A percentile compares a stretch with the other conserved stretches of the same genome.
These are phyloP conservation scores for Melampsora larici-populina DNA, from an alignment of 1,284 basidiomycete genomes.

Conservation along the genomic window DNA sequence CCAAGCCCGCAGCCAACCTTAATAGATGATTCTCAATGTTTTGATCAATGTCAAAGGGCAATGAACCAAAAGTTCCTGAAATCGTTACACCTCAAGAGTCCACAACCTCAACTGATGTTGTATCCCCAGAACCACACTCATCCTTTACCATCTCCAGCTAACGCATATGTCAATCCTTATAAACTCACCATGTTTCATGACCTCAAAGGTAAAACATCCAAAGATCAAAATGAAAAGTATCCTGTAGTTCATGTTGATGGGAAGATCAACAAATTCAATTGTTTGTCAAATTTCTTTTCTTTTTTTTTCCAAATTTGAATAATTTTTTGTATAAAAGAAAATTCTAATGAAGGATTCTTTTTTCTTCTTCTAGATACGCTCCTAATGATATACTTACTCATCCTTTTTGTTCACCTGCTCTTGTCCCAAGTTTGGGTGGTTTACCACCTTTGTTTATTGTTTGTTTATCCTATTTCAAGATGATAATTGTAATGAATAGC, in stretches of 20 bases:
- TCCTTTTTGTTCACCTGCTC: slow-evolving; percentile 79
- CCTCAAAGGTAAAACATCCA: slow-evolving; percentile 40
- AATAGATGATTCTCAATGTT: neutral
- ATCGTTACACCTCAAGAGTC: neutral
- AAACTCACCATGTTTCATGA: slow-evolving; percentile 12
- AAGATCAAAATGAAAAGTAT: slow-evolving; percentile 16
- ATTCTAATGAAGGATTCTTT: neutral
- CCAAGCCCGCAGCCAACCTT: neutral
- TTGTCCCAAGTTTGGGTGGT: slow-evolving; percentile 74
- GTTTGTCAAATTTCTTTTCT: slow-evolving; percentile 24
- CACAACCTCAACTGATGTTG: neutral
- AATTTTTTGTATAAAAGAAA: neutral
- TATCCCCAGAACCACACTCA: neutral
- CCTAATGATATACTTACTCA: slow-evolving; percentile 78
- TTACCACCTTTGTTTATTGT: slow-evolving; percentile 82
- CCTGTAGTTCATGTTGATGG: slow-evolving; percentile 45
- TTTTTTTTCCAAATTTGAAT: too few relatives aligned
- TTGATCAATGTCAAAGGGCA: neutral
- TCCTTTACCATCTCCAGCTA: slow-evolving; percentile 1
- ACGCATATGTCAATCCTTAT: slow-evolving; percentile 23
- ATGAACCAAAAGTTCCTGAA: neutral
- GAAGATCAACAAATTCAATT: slow-evolving; percentile 45
- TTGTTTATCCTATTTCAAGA: too few relatives aligned
- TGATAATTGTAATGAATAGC: too few relatives aligned
- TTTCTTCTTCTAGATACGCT: slow-evolving; percentile 64